These are phyloP conservation scores for Corylus heterophylla DNA, from an alignment of 306 rosid genomes.

Conservation along the genomic window DNA sequence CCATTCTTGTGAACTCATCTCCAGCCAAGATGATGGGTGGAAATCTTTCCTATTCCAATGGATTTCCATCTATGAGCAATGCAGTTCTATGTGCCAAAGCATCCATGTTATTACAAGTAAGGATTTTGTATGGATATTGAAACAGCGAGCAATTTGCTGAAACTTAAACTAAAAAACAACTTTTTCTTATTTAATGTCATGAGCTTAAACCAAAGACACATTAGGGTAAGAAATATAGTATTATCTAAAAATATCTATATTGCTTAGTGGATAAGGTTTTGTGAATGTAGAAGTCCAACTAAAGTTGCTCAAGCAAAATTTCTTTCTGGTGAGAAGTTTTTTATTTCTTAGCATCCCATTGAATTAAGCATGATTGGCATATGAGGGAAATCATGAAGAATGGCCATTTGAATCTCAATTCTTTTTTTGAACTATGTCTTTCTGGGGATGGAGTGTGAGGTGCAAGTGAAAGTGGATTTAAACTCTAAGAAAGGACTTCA, in stretches of 20 bases:
- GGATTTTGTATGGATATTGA: background rate
- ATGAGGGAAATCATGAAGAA: background rate
- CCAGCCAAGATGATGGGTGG: constrained; percentile 84
- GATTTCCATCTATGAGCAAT: constrained; percentile 67
- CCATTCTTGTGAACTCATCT: constrained; percentile 88
- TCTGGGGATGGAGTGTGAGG: background rate
- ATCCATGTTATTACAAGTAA: constrained; percentile 93
- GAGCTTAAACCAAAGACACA: background rate
- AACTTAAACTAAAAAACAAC: background rate
- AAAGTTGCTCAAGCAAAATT: background rate
- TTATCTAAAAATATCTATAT: background rate
- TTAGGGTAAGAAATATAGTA: background rate
- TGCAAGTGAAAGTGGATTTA: background rate
- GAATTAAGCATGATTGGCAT: background rate
- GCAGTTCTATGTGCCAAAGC: constrained; percentile 95
- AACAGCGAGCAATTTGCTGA: background rate
- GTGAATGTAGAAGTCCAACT: background rate
- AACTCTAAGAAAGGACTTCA: background rate
- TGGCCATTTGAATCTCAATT: background rate
- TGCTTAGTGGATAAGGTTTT: background rate
- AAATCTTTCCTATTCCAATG: constrained; percentile 64
- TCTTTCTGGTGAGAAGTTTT: background rate
- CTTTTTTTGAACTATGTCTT: background rate
- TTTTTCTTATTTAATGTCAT: background rate
- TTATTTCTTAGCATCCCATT: background rate